Evolutionary conservation across 352 stramenopile species (phyloP).

Genomic region (Thalassiosira mediterranea): DNA sequence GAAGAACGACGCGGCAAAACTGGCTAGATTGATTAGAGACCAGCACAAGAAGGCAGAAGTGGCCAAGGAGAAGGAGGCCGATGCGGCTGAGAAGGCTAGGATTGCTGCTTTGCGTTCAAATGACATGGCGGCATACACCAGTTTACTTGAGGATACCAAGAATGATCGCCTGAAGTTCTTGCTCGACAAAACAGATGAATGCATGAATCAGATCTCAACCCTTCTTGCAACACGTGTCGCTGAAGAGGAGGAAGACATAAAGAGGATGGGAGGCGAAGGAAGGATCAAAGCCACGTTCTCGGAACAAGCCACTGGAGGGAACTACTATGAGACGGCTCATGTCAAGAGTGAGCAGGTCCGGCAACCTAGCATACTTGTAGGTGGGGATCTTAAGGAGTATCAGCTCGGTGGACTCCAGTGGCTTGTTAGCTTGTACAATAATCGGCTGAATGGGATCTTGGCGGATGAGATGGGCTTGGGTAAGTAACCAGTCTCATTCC

Average conservation of each 20-base stretch:
- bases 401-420: conserved; percentile 98
- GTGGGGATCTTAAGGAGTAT: conserved; percentile 91
- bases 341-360: conserved; percentile 83
- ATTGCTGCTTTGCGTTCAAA: conserved; percentile 85
- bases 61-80: conserved; percentile 76
- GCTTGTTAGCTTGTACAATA: conserved; percentile 98
- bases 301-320: conserved; percentile 72
- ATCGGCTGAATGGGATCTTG: conserved; percentile 98
- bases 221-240: conserved; percentile 89
- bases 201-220: conserved; percentile 94
- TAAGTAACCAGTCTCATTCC: conserved; percentile 20
- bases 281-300: conserved; percentile 46
- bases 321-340: conserved; percentile 86
- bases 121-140: conserved; percentile 97
- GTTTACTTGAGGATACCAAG: conserved; percentile 96
- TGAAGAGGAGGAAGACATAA: conserved; percentile 58
- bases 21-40: conserved; percentile 73
- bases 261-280: conserved; percentile 46
- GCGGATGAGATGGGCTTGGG: conserved; percentile 90
- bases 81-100: conserved; percentile 67
- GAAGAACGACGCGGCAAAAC: conserved; percentile 58
- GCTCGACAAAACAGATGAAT: conserved; percentile 94
- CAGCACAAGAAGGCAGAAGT: conserved; percentile 69
- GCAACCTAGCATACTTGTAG: conserved; percentile 85
- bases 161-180: conserved; percentile 97